phyloP scores from a whole-genome alignment of 495 filamentous ascomycete species.

The Cercophora sp. region DNA sequence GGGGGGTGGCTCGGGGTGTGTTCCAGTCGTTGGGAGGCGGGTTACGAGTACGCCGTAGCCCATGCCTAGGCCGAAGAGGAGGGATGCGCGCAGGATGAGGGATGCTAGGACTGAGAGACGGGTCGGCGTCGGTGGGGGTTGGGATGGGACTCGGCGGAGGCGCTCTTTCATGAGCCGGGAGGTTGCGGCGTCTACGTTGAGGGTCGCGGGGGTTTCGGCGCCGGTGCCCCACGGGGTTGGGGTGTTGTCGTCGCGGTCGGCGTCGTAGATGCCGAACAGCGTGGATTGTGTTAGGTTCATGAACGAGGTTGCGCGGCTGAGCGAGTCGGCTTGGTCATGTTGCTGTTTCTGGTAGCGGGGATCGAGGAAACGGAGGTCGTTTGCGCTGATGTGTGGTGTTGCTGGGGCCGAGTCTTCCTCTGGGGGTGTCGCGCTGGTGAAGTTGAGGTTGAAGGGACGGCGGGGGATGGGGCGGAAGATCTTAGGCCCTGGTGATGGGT shows the following conservation, averaged over 20 bases:
- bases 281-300: constrained; percentile 87
- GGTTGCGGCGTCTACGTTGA: constrained; percentile 47
- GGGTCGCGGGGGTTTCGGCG: constrained; percentile 52
- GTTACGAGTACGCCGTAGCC: constrained; percentile 81
- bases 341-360: constrained; percentile 23
- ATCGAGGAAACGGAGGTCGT: constrained; percentile 36
- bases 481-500: constrained; percentile 15
- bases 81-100: constrained; percentile 44
- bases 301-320: constrained; percentile 67
- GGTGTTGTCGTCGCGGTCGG: constrained; percentile 25
- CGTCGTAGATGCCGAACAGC: constrained; percentile 81
- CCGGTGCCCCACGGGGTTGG: constrained; percentile 67
- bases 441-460: constrained; percentile 64
- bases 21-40: constrained; percentile 49
- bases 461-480: constrained; percentile 58
- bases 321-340: constrained; percentile 24
- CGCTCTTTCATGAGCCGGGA: constrained; percentile 24
- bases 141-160: neutral
- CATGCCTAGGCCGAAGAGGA: constrained; percentile 78
- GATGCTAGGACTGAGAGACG: constrained; percentile 12
- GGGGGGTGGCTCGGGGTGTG: neutral
- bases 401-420: constrained; percentile 44
- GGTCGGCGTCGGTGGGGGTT: neutral
- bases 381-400: constrained; percentile 25
- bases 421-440: constrained; percentile 47